Base-by-base conservation (phyloP, 441 rosid species). In the Codiaeum variegatum region DNA sequence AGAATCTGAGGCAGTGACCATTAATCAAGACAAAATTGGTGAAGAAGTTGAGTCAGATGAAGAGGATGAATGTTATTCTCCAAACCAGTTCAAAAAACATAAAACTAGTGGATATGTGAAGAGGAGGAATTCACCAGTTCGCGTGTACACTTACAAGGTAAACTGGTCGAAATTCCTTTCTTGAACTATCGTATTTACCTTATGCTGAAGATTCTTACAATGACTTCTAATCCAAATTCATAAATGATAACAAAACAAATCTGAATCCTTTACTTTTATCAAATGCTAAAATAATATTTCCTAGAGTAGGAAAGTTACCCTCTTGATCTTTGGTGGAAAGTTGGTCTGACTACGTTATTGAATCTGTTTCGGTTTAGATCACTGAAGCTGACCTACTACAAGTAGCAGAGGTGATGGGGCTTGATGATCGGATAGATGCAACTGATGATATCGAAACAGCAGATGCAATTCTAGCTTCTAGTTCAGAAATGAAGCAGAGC, bases 391-490 rank as follows among this genome's bases (percentile, higher is more conserved):
- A 94, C 84, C 82, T 94, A 72, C 80, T 88, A 64, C 91, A 91
- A 85, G 96, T 92, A 77, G 93, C 94, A 21, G 81, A 77, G 61
- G 93, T 88, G n/a, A 88, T 94, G 98, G 98, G 97, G 62, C 88
- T 89, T 28, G 92, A 89, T 52, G 88, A 87, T 52, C 87, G 84
- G 46, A 83, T 94, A 69, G 90, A 88, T 76, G 86, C 79, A 11
- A 91, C 92, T 8, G 97, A 89, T 84, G 97, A 92, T 79, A 84
- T 91, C 78, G 97, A 90, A 75, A 82, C 73, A 70, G 97, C 97
- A 36, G 89, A 90, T 85, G 93, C 90, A 72, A 87, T 94, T 81
- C 87, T 92, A 73, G 96, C 91, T 26, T 86, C 92, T 56, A 83
- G 89, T 79, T 77, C 84, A 18, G 97, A 94, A 81, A 36, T 94